Conservation (phyloP, 345 rosid genomes). For the Excoecaria cochinchinensis region DNA sequence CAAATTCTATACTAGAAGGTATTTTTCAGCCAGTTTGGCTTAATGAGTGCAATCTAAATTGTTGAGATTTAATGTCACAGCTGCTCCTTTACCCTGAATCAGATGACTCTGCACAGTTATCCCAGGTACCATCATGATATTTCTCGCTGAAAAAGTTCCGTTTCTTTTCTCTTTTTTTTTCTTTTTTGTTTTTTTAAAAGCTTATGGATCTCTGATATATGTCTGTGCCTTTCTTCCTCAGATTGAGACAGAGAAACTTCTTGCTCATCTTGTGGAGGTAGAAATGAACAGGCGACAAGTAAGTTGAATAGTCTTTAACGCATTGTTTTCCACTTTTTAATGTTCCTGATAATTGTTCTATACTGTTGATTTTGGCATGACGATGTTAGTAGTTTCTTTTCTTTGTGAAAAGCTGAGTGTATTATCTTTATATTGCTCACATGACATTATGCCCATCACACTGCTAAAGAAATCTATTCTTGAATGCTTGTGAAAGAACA, state of each 20-base stretch:
- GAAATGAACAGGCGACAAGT: conserved; percentile 92
- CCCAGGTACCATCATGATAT: conserved; percentile 61
- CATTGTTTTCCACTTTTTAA: not conserved
- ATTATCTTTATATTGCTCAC: not conserved
- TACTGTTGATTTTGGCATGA: not conserved
- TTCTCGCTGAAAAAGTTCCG: not conserved
- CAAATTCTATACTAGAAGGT: not conserved
- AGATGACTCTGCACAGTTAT: conserved; percentile 99
- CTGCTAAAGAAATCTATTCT: not conserved
- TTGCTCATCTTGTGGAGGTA: conserved; percentile 93
- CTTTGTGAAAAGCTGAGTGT: not conserved
- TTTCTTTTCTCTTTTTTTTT: not conserved
- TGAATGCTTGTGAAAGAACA: not conserved
- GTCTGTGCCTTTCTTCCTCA: conserved; percentile 29
- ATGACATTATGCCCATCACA: not conserved
- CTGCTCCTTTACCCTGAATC: conserved; percentile 91
- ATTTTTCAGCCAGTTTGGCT: conserved; percentile 6
- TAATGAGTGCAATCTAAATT: conserved; percentile 20
- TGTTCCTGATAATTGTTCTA: not conserved
- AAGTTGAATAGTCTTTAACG: conserved; percentile 14
- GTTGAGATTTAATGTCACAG: conserved; percentile 47
- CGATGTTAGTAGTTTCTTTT: not conserved
- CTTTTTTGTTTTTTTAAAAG: not conserved
- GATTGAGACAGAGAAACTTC: conserved; percentile 98
- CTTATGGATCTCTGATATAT: conserved; percentile 20